Evolutionary conservation across 495 filamentous ascomycete species (phyloP).

Genomic region (Podospora pseudopauciseta): DNA sequence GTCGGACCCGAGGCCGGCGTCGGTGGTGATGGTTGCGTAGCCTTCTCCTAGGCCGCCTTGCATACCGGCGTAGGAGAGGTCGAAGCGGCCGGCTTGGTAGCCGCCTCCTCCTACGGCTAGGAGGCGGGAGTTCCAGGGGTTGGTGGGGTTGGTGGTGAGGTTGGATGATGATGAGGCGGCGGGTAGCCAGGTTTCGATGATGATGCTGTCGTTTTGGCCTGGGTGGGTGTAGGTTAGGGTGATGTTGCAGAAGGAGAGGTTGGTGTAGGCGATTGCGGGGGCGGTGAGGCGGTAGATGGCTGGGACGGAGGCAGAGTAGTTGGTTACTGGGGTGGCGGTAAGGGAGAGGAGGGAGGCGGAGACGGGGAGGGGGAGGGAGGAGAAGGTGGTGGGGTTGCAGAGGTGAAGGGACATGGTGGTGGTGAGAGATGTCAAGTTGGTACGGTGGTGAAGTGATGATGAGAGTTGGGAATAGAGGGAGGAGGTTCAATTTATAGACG

Average conservation of each 20-base stretch:
- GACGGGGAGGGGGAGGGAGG: slow-evolving; percentile 14
- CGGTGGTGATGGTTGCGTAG: slow-evolving; percentile 38
- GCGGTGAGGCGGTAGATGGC: slow-evolving; percentile 8
- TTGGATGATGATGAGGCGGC: background rate
- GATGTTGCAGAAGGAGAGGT: slow-evolving; percentile 42
- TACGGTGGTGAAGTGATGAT: too few relatives aligned
- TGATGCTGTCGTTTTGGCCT: slow-evolving; percentile 37
- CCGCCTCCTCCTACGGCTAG: slow-evolving; percentile 45
- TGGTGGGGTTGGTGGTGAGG: background rate
- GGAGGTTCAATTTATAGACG: too few relatives aligned
- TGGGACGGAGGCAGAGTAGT: slow-evolving; percentile 16
- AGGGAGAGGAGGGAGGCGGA: slow-evolving; percentile 22
- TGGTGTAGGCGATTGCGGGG: slow-evolving; percentile 13
- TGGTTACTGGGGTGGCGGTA: slow-evolving; percentile 17
- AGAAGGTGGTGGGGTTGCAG: slow-evolving; percentile 22
- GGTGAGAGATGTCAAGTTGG: too few relatives aligned
- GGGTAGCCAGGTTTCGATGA: slow-evolving; percentile 39
- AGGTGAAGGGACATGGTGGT: slow-evolving; percentile 1
- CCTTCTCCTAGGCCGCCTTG: slow-evolving; percentile 33
- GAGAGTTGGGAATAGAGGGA: too few relatives aligned
- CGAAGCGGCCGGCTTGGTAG: slow-evolving; percentile 32
- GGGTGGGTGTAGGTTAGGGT: slow-evolving; percentile 45
- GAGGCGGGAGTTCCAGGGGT: slow-evolving; percentile 42
- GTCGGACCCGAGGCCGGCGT: slow-evolving; percentile 36
- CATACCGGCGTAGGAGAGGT: slow-evolving; percentile 24